Conservation (phyloP, 148 eudicot species). For the Persicaria tinctoria region DNA sequence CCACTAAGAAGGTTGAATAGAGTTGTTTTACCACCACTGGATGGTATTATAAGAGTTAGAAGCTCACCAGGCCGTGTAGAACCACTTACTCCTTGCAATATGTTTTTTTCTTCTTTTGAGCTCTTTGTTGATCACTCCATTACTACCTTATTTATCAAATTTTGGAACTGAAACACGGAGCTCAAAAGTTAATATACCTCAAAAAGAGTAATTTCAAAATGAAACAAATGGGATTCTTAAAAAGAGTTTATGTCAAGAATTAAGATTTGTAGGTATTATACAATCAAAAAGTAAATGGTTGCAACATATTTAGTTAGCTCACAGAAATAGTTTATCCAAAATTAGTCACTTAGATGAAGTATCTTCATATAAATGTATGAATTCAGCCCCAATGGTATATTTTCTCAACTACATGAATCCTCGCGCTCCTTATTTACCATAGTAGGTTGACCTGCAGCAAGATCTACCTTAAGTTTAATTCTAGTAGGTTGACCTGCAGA, state of each 20-base stretch:
- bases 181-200: neutral
- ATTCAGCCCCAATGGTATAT: conserved; percentile 14
- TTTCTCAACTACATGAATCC: conserved; percentile 10
- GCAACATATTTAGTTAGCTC: no score
- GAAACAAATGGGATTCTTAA: neutral
- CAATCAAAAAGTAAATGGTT: no score
- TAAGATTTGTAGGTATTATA: no score
- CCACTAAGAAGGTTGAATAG: conserved; percentile 31
- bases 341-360: neutral
- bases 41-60: conserved; percentile 40
- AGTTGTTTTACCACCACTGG: conserved; percentile 37
- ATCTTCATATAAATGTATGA: conserved; percentile 21
- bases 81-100: conserved; percentile 35
- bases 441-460: conserved; percentile 3
- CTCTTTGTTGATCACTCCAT: conserved; percentile 14
- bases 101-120: conserved; percentile 17
- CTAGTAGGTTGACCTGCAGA: conserved; percentile 2
- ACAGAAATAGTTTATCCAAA: no score
- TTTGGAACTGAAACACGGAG: conserved; percentile 27
- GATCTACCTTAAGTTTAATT: neutral
- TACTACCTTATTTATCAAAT: conserved; percentile 28
- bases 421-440: neutral
- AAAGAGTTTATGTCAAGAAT: no score
- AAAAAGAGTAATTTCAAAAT: neutral
- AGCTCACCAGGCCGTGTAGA: conserved; percentile 33